Base-by-base conservation (phyloP, 495 filamentous ascomycete species). In the Umbilicaria muhlenbergii region DNA sequence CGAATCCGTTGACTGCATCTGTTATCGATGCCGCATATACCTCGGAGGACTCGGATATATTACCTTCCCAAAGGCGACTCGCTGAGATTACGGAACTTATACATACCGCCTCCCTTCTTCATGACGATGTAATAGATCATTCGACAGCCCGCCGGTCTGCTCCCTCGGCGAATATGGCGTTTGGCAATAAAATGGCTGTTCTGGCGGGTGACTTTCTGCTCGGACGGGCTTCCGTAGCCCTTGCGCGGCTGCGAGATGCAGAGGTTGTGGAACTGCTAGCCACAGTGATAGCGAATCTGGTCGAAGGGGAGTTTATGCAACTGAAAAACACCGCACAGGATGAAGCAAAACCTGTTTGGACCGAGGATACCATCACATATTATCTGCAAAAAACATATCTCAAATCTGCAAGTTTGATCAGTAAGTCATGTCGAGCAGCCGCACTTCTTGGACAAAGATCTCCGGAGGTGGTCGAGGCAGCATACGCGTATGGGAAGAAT, bases 231-330 rank as follows among this genome's bases (percentile, higher is more conserved):
- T 96, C 92, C 0, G 89, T 96, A 13, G 89, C 89, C 18, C 68
- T 98, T 32, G 91, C 91, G 8, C 78, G 91, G 19, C 62, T 98
- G 44, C 75, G 92, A 10, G 81, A 96, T 50, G 82, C 87, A 32
- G 91, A 98, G 59, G 91, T 96, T 0, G 85, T 84, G 6, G 91
- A 98, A 63, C 73, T 98, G 7, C 64, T 98, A 41, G 87, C 91
- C 8, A 96, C 87, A 3, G 91, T 96, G 19, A 94, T 98, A 51
- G 87, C 92, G 28, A 96, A 98, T 50, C 66, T 98, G 16, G 89
- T 98, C 18, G 92, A 98, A 64, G 91, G 91, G 49, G 91, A 98
- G 59, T 94, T 98, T 68, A 96, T 96, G 88, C 91, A 98, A 66
- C 68, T 98, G 42, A 89, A 94, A 63, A 98, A 98, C 63, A 96